phyloP scores from a whole-genome alignment of 305 asterid species.

The Solanum chacoense region DNA sequence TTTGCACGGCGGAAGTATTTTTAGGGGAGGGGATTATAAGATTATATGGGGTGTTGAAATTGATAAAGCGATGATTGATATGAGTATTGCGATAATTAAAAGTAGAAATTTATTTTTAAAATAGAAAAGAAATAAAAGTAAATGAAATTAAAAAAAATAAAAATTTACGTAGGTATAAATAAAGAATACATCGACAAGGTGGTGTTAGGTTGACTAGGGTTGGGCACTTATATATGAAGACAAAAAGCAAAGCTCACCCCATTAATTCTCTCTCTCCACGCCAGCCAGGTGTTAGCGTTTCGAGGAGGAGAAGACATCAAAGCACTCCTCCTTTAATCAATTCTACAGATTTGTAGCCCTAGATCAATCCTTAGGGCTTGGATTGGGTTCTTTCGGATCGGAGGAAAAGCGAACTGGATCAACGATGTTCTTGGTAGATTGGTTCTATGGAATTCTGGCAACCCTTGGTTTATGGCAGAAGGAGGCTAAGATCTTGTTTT shows the following conservation, averaged over 20 bases:
- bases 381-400: conserved; percentile 17
- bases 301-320: background rate
- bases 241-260: background rate
- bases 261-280: background rate
- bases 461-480: conserved; percentile 89
- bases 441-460: conserved; percentile 85
- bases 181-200: background rate
- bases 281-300: conserved; percentile 3
- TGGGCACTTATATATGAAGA: background rate
- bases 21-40: background rate
- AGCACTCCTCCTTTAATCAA: conserved; percentile 13
- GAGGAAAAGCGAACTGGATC: background rate
- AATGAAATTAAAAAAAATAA: background rate
- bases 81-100: background rate
- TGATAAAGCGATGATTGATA: background rate
- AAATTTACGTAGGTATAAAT: background rate
- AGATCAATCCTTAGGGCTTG: background rate
- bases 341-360: conserved; percentile 8
- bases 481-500: conserved; percentile 84
- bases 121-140: background rate
- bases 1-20: background rate
- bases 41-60: background rate
- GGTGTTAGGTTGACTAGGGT: background rate
- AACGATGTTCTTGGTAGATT: conserved; percentile 72
- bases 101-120: background rate